Conservation (phyloP, 2,329 filamentous ascomycete genomes). For the Lomentospora prolificans region DNA sequence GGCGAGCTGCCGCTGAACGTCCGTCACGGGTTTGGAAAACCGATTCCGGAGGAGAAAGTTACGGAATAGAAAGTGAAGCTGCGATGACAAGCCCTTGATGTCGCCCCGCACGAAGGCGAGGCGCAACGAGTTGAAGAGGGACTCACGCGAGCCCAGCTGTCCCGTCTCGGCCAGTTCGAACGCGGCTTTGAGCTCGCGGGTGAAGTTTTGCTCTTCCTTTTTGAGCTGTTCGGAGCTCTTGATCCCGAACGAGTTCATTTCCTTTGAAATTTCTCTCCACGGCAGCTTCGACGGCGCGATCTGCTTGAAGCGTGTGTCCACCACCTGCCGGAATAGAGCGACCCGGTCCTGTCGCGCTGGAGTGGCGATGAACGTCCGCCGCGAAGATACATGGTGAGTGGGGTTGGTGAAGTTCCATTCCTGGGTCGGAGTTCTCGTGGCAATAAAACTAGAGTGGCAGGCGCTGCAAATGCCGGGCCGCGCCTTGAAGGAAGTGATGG, state of each 20-base stretch:
- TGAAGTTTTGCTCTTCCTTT: conserved; percentile 35
- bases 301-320: conserved; percentile 9
- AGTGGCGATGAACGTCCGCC: neutral
- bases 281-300: conserved; percentile 8
- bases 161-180: conserved; percentile 33
- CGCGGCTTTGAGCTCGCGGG: conserved; percentile 31
- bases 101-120: conserved; percentile 49
- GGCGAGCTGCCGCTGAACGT: conserved; percentile 56
- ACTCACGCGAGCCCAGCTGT: conserved; percentile 30
- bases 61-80: conserved; percentile 60
- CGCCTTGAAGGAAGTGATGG: neutral
- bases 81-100: conserved; percentile 36
- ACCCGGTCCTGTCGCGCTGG: conserved; percentile 11
- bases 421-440: conserved; percentile 32
- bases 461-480: neutral
- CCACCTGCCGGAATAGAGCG: conserved; percentile 10
- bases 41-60: conserved; percentile 48
- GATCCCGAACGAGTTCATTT: conserved; percentile 14
- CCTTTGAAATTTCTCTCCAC: conserved; percentile 10
- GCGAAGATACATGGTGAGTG: neutral
- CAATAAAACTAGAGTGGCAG: neutral
- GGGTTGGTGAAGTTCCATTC: conserved; percentile 24
- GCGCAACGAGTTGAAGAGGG: conserved; percentile 47
- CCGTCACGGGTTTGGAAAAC: conserved; percentile 45
- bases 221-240: conserved; percentile 28